Conservation (phyloP, 108 stramenopile genomes). For the Stephanodiscus triporus region DNA sequence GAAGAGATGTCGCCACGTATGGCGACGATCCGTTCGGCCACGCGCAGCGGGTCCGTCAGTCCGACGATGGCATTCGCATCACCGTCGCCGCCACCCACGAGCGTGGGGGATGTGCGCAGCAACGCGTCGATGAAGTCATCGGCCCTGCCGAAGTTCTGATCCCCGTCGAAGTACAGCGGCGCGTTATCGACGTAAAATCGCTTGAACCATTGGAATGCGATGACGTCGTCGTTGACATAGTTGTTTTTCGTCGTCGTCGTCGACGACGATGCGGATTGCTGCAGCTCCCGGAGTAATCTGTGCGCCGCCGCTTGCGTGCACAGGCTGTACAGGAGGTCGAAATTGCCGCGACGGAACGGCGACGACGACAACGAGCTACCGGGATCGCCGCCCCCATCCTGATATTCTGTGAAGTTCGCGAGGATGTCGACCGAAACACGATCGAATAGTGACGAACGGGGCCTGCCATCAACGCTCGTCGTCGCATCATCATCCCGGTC, state of each 20-base stretch:
- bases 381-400: conserved; percentile 18
- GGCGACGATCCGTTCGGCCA: conserved; percentile 70
- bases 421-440: conserved; percentile 52
- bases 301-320: conserved; percentile 82
- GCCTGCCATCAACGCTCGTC: background rate
- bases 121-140: conserved; percentile 75
- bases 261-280: conserved; percentile 1
- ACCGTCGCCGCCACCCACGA: conserved; percentile 35
- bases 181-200: conserved; percentile 65
- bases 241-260: background rate
- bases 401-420: conserved; percentile 49
- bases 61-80: conserved; percentile 17
- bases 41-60: conserved; percentile 57
- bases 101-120: conserved; percentile 61
- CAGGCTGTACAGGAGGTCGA: conserved; percentile 72
- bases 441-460: conserved; percentile 52
- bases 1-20: conserved; percentile 58
- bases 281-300: conserved; percentile 55
- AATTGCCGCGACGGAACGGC: conserved; percentile 74
- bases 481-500: background rate
- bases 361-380: conserved; percentile 33
- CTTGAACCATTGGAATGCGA: conserved; percentile 59
- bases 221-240: conserved; percentile 19
- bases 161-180: conserved; percentile 70
- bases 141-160: conserved; percentile 64